phyloP scores from a whole-genome alignment of 2,329 filamentous ascomycete species.

The Epichloe brachyelytri region DNA sequence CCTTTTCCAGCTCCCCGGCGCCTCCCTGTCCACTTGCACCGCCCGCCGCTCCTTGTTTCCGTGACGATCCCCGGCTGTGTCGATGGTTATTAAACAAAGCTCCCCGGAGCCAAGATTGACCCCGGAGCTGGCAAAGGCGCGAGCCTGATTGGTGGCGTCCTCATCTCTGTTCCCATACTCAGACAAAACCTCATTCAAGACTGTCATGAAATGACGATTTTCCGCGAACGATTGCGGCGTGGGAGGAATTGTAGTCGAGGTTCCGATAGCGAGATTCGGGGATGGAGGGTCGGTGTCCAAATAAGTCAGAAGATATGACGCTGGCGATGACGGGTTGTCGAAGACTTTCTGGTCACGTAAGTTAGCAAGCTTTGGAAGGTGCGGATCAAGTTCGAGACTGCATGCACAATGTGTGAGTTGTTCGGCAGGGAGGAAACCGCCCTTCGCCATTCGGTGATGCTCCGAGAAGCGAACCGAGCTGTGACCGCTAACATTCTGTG shows the following conservation, averaged over 20 bases:
- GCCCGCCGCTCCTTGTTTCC: constrained; percentile 29
- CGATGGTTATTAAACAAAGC: constrained; percentile 33
- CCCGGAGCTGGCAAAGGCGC: constrained; percentile 46
- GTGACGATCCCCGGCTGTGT: constrained; percentile 19
- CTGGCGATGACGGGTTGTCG: constrained; percentile 30
- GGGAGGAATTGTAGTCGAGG: constrained; percentile 43
- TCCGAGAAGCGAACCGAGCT: constrained; percentile 13
- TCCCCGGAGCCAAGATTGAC: constrained; percentile 39
- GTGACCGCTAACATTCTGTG: constrained; percentile 14
- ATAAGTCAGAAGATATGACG: constrained; percentile 43
- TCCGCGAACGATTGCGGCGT: constrained; percentile 46
- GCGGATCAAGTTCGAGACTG: neutral
- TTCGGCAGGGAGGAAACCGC: constrained; percentile 32
- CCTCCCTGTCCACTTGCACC: constrained; percentile 49
- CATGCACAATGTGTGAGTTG: constrained; percentile 40
- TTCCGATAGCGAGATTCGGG: constrained; percentile 43
- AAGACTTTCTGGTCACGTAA: constrained; percentile 41
- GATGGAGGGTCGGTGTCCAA: constrained; percentile 45
- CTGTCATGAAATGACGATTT: constrained; percentile 45
- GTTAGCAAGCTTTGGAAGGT: neutral
- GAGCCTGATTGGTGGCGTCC: constrained; percentile 40
- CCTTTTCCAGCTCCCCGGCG: constrained; percentile 46
- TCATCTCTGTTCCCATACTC: constrained; percentile 45
- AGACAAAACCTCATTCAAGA: constrained; percentile 44
- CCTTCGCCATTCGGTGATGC: constrained; percentile 14